phyloP scores from a whole-genome alignment of 495 filamentous ascomycete genomes.

The Trypethelium eluteriae region DNA sequence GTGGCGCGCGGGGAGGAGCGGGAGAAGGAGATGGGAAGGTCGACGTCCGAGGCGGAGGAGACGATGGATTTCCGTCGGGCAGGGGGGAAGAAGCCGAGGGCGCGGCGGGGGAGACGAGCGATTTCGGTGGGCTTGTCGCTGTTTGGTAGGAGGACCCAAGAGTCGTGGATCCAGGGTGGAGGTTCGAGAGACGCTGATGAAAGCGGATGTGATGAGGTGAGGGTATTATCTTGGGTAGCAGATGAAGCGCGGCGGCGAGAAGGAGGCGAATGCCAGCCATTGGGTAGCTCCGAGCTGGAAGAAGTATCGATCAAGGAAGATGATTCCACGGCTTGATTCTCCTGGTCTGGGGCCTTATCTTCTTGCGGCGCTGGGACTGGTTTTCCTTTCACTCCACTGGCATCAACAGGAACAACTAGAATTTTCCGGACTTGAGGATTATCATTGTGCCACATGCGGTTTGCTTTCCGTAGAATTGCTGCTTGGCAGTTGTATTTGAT shows the following conservation, averaged over 20 bases:
- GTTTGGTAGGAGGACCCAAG: conserved; percentile 74
- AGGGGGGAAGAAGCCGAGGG: conserved; percentile 86
- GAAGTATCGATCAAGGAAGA: conserved; percentile 12
- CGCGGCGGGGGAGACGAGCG: conserved; percentile 69
- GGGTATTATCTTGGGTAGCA: conserved; percentile 25
- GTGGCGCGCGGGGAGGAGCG: conserved; percentile 30
- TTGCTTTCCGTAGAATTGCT: conserved; percentile 73
- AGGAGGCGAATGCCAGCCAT: conserved; percentile 26
- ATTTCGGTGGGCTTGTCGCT: conserved; percentile 69
- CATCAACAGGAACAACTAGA: conserved; percentile 81
- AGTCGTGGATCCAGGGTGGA: conserved; percentile 70
- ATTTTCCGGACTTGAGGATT: conserved; percentile 73
- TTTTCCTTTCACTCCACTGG: conserved; percentile 75
- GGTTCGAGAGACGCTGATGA: conserved; percentile 29
- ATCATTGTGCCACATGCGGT: conserved; percentile 90
- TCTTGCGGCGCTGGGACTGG: conserved; percentile 30
- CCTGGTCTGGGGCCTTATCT: conserved; percentile 14
- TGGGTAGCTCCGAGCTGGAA: conserved; percentile 17
- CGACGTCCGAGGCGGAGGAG: conserved; percentile 43
- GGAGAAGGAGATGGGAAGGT: conserved; percentile 18
- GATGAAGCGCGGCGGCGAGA: conserved; percentile 34
- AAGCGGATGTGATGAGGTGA: conserved; percentile 16
- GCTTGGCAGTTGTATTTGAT: conserved; percentile 81
- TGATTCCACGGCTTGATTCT: conserved; percentile 11
- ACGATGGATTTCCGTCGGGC: conserved; percentile 72